Evolutionary conservation across 148 eudicot species (phyloP).

Genomic region (Chenopodium album): DNA sequence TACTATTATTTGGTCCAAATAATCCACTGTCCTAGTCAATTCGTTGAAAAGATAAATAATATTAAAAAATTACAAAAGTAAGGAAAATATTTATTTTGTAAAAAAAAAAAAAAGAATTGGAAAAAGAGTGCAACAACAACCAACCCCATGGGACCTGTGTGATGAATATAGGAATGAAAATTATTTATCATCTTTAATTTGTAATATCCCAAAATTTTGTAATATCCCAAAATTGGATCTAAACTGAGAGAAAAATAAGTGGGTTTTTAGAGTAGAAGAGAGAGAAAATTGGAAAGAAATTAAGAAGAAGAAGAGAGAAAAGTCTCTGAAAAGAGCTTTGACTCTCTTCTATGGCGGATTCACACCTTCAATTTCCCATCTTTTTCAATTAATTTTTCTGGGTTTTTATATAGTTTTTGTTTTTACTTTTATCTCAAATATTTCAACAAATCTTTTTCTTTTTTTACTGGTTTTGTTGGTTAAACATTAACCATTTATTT

Average conservation of each 20-base stretch:
- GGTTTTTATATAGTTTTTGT: constrained; percentile 13
- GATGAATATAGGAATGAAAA: neutral
- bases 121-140: neutral
- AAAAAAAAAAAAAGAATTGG: neutral
- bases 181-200: neutral
- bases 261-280: neutral
- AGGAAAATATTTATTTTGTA: neutral
- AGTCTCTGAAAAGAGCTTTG: constrained; percentile 19
- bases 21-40: constrained; percentile 12
- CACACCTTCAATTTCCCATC: constrained; percentile 22
- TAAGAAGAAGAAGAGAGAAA: neutral
- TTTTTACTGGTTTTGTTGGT: constrained; percentile 2
- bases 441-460: too few species aligned
- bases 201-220: neutral
- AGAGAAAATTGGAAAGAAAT: neutral
- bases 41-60: constrained; percentile 13
- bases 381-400: constrained; percentile 13
- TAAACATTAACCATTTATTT: constrained; percentile 20
- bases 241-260: neutral
- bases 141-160: constrained; percentile 6
- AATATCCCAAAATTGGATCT: constrained; percentile 7
- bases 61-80: neutral
- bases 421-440: neutral
- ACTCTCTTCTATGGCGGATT: constrained; percentile 38
- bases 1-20: constrained; percentile 10